These are phyloP conservation scores for Citrus trifoliata DNA, from an alignment of 345 rosid genomes.

Conservation along the genomic window DNA sequence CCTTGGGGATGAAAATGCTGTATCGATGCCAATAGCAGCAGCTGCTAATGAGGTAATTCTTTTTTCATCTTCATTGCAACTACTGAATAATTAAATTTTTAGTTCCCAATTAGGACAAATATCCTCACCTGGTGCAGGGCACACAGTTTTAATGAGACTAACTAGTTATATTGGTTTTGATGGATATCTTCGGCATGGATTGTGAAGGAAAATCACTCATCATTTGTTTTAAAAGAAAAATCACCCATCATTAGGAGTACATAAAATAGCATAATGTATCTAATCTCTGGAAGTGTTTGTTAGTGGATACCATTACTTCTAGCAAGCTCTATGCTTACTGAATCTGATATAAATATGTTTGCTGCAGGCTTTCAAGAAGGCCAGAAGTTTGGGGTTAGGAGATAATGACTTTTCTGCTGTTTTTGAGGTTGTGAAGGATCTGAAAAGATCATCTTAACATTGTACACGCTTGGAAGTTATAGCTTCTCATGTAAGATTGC, in stretches of 20 bases:
- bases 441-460: slow-evolving; percentile 26
- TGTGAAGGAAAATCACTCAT: background rate
- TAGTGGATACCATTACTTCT: background rate
- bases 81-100: background rate
- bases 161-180: background rate
- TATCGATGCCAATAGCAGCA: slow-evolving; percentile 92
- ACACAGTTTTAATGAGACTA: background rate
- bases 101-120: background rate
- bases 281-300: background rate
- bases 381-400: slow-evolving; percentile 82
- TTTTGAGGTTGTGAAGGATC: slow-evolving; percentile 55
- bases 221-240: too few species aligned
- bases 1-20: slow-evolving; percentile 91
- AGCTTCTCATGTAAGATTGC: background rate
- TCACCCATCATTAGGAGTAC: background rate
- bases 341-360: background rate
- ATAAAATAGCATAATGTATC: background rate
- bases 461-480: background rate
- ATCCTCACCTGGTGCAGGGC: background rate
- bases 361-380: slow-evolving; percentile 87
- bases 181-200: background rate
- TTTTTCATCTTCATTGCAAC: background rate
- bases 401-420: slow-evolving; percentile 92
- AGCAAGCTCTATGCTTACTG: background rate
- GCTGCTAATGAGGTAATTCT: slow-evolving; percentile 81